These are phyloP conservation scores for Ilyonectria sp. DNA, from an alignment of 2,329 filamentous ascomycete genomes.

Conservation along the genomic window DNA sequence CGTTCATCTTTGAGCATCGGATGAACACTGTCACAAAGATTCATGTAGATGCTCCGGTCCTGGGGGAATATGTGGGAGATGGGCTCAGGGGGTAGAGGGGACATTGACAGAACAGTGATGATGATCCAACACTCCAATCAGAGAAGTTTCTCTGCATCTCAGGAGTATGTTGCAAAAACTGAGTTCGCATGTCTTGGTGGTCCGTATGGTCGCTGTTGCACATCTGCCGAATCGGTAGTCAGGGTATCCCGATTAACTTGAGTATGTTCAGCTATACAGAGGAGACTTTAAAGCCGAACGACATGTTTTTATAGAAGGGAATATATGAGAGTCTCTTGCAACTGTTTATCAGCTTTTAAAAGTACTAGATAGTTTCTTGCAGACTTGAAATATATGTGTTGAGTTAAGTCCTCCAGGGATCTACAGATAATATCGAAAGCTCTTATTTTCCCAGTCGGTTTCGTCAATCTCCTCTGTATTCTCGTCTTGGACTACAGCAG, in stretches of 20 bases:
- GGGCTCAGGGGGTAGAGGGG: not conserved
- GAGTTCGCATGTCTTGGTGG: not conserved
- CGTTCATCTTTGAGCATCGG: not conserved
- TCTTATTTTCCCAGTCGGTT: conserved; percentile 10
- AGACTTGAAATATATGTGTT: too few relatives aligned
- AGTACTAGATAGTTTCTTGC: too few relatives aligned
- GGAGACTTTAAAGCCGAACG: too few relatives aligned
- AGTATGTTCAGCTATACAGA: too few relatives aligned
- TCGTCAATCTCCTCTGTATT: conserved; percentile 2
- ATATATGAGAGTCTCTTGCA: too few relatives aligned
- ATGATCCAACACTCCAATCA: conserved; percentile 6
- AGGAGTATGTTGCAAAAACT: not conserved
- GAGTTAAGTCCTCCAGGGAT: not conserved
- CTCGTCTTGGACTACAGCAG: not conserved
- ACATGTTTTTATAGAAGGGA: too few relatives aligned
- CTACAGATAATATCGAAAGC: conserved; percentile 8
- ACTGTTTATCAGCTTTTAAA: too few relatives aligned
- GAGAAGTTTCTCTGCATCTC: not conserved
- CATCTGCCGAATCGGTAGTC: too few relatives aligned
- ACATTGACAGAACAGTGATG: conserved; percentile 3
- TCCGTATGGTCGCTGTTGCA: not conserved
- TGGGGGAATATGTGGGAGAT: not conserved
- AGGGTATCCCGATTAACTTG: too few relatives aligned
- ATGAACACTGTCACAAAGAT: conserved; percentile 8
- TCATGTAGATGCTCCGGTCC: not conserved